Base-by-base conservation (phyloP, 441 rosid species). In the Cnidoscolus chayamansa region DNA sequence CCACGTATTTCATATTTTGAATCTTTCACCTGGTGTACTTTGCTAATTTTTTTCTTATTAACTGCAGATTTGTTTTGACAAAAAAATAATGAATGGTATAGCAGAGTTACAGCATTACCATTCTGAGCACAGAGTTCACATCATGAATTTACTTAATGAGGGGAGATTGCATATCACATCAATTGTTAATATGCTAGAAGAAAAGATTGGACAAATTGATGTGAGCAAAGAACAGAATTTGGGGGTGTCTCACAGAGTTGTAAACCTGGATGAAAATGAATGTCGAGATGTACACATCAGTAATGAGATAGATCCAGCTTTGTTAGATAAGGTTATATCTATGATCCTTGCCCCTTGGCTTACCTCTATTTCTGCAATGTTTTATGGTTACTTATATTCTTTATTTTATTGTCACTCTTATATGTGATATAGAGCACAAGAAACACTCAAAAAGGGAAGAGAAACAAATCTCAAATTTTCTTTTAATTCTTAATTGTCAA, bases 131-230 rank as follows among this genome's bases (percentile, higher is more conserved):
- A 91, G 84, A 82, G 78, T 56, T 60, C 72, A 86, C 65, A 78
- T 96, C 72, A 76, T 74, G 80, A 74, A 82, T 75, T 77, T 89
- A 72, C 97, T 96, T 69, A 76, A 81, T 2, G 94, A 87, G 84
- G 97, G 77, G 85, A 89, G 77, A 47, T 81, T 76, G 43, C 81
- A 75, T 73, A 73, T 91, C 53, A 86, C 82, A 81, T 82, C 85
- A 16, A 60, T 81, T 63, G 60, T 75, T 72, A 73, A 78, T 77
- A 43, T 71, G 75, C 57, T 89, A 10, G 87, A 87, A 83, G 93
- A 86, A 75, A 89, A 81, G 58, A 58, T 84, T 55, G 78, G 67
- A 72, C 82, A 81, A 37, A 59, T 74, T 55, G 79, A 81, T 69
- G 60, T 63, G 53, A 78, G 64, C n/a, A 74, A 81, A 62, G 75